Base-by-base conservation (phyloP, 2,329 filamentous ascomycete genomes). In the Didymellaceae sp. region DNA sequence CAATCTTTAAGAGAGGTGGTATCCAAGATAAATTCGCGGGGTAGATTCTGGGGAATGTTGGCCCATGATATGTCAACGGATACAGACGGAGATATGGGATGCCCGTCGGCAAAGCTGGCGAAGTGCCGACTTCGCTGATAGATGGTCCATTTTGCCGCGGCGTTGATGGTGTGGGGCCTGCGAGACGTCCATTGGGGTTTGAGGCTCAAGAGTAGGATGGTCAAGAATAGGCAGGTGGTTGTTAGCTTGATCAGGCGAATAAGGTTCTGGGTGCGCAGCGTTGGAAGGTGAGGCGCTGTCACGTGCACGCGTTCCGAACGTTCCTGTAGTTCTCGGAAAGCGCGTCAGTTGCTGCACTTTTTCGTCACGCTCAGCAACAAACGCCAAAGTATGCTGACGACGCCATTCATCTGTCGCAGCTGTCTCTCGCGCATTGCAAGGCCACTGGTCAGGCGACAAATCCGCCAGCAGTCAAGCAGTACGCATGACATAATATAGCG, bases 361-460 rank as follows among this genome's bases (percentile, higher is more conserved):
- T 43, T 41, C 11, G 45, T 49, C 39, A 54, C 50, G 44, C 46
- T 44, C 47, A 41, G 45, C 32, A 24, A 38, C 28, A 38, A 22
- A 32, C 13, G 26, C 20, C 40, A 39, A 28, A 52, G 43, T 41
- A 65, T 51, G 77, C 63, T 73, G 42, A 63, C 63, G 49, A 59
- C 63, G 24, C 66, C 70, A 22, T 79, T 77, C 76, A 68, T 77
- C 68, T 82, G 78, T 63, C 74, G 76, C 65, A 73, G 68, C 68
- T 80, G 77, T 66, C 64, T 81, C 45, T 67, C 67, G 54, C 73
- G 73, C 45, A 64, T 73, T 52, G 55, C 64, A 55, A 71, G 70
- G 53, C 66, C 71, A 41, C 45, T 68, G 43, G 45, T 61, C 42
- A 69, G 63, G 46, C 63, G 44, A 17, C 60, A 61, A 22, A 22